A percentile compares a stretch with the other conserved stretches of the same genome.
Conservation (phyloP, 2,329 filamentous ascomycete species). For the Cyphellophora europaea region DNA sequence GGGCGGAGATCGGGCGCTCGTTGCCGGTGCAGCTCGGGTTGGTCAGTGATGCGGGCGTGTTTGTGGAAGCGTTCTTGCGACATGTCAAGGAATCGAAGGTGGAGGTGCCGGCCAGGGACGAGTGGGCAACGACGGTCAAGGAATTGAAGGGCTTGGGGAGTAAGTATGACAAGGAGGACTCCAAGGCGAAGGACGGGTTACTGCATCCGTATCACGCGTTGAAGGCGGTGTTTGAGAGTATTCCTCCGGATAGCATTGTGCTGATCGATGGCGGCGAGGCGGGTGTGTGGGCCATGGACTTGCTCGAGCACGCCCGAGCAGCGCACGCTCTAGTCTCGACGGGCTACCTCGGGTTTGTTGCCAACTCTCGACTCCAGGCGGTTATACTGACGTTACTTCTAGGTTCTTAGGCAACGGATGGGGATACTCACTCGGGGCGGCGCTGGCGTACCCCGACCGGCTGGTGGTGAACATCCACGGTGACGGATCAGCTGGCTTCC, state of each 20-base stretch:
- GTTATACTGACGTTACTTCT: no score
- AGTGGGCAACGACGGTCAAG: constrained; percentile 11
- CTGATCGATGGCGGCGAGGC: constrained; percentile 33
- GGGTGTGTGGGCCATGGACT: constrained; percentile 22
- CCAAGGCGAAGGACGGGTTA: constrained; percentile 19
- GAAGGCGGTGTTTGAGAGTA: constrained; percentile 25
- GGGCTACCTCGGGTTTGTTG: constrained; percentile 37
- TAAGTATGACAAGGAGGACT: constrained; percentile 18
- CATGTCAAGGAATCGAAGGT: constrained; percentile 6
- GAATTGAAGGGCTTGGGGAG: constrained; percentile 13
- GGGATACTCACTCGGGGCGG: constrained; percentile 35
- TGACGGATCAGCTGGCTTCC: constrained; percentile 36
- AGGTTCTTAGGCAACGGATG: constrained; percentile 39
- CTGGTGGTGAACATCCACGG: constrained; percentile 36
- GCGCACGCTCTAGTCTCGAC: constrained; percentile 11
- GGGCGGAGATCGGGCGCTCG: constrained; percentile 33
- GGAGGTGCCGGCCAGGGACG: constrained; percentile 1
- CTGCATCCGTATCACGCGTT: constrained; percentile 36
- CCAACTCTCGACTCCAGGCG: no score
- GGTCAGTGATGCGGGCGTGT: constrained; percentile 28
- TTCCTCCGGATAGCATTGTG: constrained; percentile 28
- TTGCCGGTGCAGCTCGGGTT: constrained; percentile 32
- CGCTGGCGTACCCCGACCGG: constrained; percentile 28
- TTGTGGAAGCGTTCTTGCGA: constrained; percentile 21
- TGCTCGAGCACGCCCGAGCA: constrained; percentile 22